Percentiles rank a stretch among this genome's conserved stretches.
Conservation (phyloP, 139 green algal species). For the Edaphochlamys debaryana region DNA sequence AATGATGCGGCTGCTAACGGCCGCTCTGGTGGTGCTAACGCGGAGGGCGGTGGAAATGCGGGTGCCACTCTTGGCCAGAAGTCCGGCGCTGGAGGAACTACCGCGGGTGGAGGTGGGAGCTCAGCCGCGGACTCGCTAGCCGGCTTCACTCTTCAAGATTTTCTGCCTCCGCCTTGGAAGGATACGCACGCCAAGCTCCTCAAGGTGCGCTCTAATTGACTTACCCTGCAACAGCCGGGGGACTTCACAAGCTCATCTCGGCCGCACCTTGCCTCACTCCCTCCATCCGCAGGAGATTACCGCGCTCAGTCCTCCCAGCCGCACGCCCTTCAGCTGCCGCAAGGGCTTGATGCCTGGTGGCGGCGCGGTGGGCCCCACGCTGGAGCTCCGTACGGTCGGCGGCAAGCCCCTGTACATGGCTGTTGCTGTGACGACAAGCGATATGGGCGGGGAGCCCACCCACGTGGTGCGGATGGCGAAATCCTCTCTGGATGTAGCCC, state of each 20-base stretch:
- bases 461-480: constrained; percentile 3
- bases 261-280: too few species aligned
- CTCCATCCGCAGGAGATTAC: not conserved
- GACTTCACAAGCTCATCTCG: too few species aligned
- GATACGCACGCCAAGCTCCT: constrained; percentile 16
- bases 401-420: constrained; percentile 15
- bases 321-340: not conserved
- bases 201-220: too few species aligned
- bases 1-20: not conserved
- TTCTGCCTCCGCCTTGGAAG: constrained; percentile 25
- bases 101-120: too few species aligned
- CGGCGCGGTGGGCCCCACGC: not conserved
- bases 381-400: constrained; percentile 13
- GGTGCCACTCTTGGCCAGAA: too few species aligned
- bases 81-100: too few species aligned
- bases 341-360: not conserved
- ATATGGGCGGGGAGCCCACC: not conserved
- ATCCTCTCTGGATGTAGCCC: not conserved
- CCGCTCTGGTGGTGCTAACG: too few species aligned
- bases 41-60: too few species aligned
- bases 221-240: too few species aligned
- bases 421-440: not conserved
- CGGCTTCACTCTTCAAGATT: constrained; percentile 7
- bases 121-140: not conserved
- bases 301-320: not conserved